Evolutionary conservation across 371 early-diverging fungal species (phyloP), one percentile per base, ranked within the genome.

Genomic region (Mortierella sp.): DNA sequence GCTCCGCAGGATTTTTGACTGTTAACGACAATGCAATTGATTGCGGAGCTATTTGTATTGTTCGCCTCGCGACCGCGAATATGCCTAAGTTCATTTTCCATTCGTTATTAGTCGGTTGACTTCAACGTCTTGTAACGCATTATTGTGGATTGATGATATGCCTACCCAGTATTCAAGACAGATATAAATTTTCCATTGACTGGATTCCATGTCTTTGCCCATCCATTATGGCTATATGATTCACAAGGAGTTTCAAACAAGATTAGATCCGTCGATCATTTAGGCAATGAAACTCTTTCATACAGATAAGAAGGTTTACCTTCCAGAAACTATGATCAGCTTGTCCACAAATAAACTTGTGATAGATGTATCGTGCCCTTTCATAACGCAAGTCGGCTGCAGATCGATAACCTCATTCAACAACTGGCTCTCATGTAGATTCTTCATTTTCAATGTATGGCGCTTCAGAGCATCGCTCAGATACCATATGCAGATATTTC

Each of bases 181-280:
- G 71, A 60, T 9, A 80, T 49, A n/a, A 68, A 45, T 26, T 67
- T 19, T 17, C 81, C 75, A 31, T 80, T 80, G 29, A 80, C 71
- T 12, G 81, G 71, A 53, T 80, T 80, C 81, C 81, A 80, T 23
- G 68, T 65, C 45, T 75, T 80, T 15, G 65, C 75, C 68, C 67
- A 70, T 19, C 81, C 81, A 34, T 80, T 68, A 42, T 55, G 15
- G 43, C 75, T 79, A 72, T 28, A 55, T 7, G 45, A 19, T 19
- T n/a, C 4, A n/a, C n/a, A n/a, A n/a, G 31, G 17, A 22, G 34
- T 9, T 56, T 29, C 15, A n/a, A n/a, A n/a, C n/a, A n/a, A n/a
- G n/a, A n/a, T n/a, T n/a, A n/a, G n/a, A n/a, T n/a, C n/a, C n/a
- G n/a, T n/a, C n/a, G n/a, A n/a, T n/a, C n/a, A n/a, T n/a, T n/a